These are phyloP conservation scores for Scortechinia acanthostroma DNA, from an alignment of 2,329 filamentous ascomycete species.

Conservation along the genomic window DNA sequence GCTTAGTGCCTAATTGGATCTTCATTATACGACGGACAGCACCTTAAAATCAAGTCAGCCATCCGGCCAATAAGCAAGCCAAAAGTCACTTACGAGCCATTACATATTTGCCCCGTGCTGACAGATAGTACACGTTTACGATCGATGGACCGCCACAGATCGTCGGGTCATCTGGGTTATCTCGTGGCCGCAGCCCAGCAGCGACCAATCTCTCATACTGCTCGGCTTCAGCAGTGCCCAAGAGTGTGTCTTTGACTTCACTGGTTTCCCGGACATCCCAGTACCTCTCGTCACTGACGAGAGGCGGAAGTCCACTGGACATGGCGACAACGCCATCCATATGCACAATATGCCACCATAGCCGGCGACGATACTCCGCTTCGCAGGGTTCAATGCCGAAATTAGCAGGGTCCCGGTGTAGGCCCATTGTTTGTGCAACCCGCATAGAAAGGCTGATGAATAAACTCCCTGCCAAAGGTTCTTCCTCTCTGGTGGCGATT, in stretches of 20 bases:
- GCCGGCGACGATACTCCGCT: constrained; percentile 30
- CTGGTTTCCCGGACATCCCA: constrained; percentile 35
- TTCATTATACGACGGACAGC: constrained; percentile 30
- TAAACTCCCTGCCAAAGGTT: constrained; percentile 34
- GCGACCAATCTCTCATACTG: constrained; percentile 22
- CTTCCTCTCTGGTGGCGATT: constrained; percentile 34
- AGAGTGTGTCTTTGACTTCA: constrained; percentile 33
- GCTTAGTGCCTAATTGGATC: constrained; percentile 32
- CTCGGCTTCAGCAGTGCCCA: constrained; percentile 24
- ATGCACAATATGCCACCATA: constrained; percentile 39
- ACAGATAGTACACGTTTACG: constrained; percentile 30
- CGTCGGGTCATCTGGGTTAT: constrained; percentile 28
- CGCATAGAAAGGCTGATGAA: constrained; percentile 35
- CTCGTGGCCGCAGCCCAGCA: constrained; percentile 18
- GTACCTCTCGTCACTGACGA: constrained; percentile 34
- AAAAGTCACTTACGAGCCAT: constrained; percentile 26
- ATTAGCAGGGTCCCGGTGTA: constrained; percentile 36
- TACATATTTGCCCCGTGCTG: constrained; percentile 30
- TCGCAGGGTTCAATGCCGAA: constrained; percentile 32
- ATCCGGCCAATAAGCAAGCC: not conserved
- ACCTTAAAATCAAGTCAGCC: constrained; percentile 12
- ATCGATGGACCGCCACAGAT: constrained; percentile 27
- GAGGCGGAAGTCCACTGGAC: constrained; percentile 34
- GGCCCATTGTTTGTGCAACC: constrained; percentile 35
- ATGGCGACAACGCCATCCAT: constrained; percentile 38